Percentiles rank a stretch among this genome's conserved stretches.
These are phyloP conservation scores for Colletotrichum chrysophilum DNA, from an alignment of 2,329 filamentous ascomycete genomes.

Conservation along the genomic window DNA sequence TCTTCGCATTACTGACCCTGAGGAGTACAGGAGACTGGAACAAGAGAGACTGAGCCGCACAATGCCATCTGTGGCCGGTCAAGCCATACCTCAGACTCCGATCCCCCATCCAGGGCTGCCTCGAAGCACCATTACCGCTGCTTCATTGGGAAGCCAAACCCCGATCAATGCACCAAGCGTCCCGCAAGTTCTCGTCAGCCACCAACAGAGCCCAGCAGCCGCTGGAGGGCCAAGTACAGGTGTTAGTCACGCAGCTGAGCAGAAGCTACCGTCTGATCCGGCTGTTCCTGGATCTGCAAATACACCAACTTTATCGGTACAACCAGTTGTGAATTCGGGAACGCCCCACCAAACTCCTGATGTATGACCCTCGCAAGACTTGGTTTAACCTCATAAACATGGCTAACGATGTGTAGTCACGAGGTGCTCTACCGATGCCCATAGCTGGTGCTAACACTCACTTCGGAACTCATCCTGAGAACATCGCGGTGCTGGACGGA, in stretches of 20 bases:
- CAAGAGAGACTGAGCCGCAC: not conserved
- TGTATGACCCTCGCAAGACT: not conserved
- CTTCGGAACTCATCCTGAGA: constrained; percentile 30
- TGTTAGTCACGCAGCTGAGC: not conserved
- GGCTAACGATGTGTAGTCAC: not conserved
- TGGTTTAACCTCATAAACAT: not conserved
- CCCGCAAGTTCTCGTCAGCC: not conserved
- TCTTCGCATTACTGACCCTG: constrained; percentile 37
- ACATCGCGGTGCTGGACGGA: not conserved
- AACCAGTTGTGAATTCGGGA: not conserved
- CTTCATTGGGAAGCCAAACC: not conserved
- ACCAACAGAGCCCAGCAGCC: not conserved
- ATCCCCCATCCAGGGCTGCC: not conserved
- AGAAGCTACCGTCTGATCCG: not conserved
- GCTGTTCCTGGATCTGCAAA: not conserved
- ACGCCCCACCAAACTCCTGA: not conserved
- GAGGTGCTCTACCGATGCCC: constrained; percentile 30
- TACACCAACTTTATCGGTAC: not conserved
- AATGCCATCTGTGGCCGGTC: not conserved
- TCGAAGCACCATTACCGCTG: not conserved
- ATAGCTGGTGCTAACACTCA: constrained; percentile 41
- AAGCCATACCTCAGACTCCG: not conserved
- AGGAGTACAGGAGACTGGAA: constrained; percentile 30
- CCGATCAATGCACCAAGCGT: not conserved
- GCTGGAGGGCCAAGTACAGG: not conserved